Evolutionary conservation across 169 alveolate genomes (phyloP), one percentile per base, ranked within the genome.

Genomic region (Plasmodium knowlesi): DNA sequence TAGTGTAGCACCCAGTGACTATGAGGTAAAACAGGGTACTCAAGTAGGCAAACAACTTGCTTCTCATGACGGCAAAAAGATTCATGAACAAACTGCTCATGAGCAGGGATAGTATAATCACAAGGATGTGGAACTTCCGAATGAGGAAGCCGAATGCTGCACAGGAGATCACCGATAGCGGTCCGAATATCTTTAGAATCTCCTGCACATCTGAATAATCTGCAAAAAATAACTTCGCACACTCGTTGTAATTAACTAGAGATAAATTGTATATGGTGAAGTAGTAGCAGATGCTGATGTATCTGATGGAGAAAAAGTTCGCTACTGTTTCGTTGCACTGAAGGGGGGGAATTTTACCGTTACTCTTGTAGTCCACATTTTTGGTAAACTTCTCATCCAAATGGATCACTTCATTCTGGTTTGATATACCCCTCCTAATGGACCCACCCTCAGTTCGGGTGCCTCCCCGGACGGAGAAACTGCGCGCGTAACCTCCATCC

Each of bases 1-100:
- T 83, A 25, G 96, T 93, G 72, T 92, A 92, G 72, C 95, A 83
- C 53, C 96, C 95, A 71, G 95, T 94, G 41, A 94, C 95, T 53
- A 95, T 83, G 37, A 82, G 32, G 74, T 94, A 93, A 16, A 92
- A 92, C 46, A 93, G n/a, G 1, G 95, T 91, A 5, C 96, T 94
- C 3, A 92, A 34, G 25, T 92, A 92, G 41, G 96, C 95, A 16
- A 84, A 86, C 50, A 92, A 41, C 41, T 84, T 95, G n/a, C 54
- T 41, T 54, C 76, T 83, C 34, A 82, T 67, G 34, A 88, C 37
- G 30, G 95, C 90, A 83, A 92, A 92, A 61, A 88, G 57, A 57
- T 95, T 84, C 93, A 89, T 88, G 54, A 94, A 61, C 19, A 95
- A 30, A 19, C 96, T 95, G 28, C 92, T 70, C 12, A 80, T 41